phyloP scores from a whole-genome alignment of 192 early-diverging fungal genomes.

The Coemansia pectinata region DNA sequence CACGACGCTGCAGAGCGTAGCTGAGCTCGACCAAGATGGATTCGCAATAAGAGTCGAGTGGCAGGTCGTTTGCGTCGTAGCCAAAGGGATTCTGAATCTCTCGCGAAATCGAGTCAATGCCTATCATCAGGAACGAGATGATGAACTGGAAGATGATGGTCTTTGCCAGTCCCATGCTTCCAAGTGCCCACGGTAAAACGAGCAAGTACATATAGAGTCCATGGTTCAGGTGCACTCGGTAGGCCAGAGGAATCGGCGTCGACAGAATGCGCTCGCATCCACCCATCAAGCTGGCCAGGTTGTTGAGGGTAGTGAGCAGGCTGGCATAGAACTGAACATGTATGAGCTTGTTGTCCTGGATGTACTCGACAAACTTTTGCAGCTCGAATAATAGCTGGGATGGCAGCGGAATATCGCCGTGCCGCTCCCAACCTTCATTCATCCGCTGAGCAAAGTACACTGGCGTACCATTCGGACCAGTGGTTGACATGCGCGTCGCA shows the following conservation, averaged over 20 bases:
- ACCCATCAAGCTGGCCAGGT: constrained; percentile 61
- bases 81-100: constrained; percentile 97
- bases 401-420: constrained; percentile 46
- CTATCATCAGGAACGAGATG: constrained; percentile 73
- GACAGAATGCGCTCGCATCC: constrained; percentile 81
- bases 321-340: constrained; percentile 43
- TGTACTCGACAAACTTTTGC: constrained; percentile 55
- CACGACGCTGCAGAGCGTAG: constrained; percentile 27
- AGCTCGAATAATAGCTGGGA: constrained; percentile 64
- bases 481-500: not conserved
- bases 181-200: constrained; percentile 80
- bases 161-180: constrained; percentile 52
- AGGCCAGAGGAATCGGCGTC: constrained; percentile 87
- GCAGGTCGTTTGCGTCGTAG: constrained; percentile 73
- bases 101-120: constrained; percentile 81
- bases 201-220: constrained; percentile 74
- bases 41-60: constrained; percentile 60
- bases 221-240: constrained; percentile 88
- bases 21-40: constrained; percentile 41
- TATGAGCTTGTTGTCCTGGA: constrained; percentile 53
- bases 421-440: constrained; percentile 43
- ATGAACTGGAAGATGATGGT: constrained; percentile 72
- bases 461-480: constrained; percentile 12
- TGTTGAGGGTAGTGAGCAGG: constrained; percentile 56
- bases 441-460: constrained; percentile 20